Base-by-base conservation (phyloP, 2,329 filamentous ascomycete species). In the Clarireedia hainanense region DNA sequence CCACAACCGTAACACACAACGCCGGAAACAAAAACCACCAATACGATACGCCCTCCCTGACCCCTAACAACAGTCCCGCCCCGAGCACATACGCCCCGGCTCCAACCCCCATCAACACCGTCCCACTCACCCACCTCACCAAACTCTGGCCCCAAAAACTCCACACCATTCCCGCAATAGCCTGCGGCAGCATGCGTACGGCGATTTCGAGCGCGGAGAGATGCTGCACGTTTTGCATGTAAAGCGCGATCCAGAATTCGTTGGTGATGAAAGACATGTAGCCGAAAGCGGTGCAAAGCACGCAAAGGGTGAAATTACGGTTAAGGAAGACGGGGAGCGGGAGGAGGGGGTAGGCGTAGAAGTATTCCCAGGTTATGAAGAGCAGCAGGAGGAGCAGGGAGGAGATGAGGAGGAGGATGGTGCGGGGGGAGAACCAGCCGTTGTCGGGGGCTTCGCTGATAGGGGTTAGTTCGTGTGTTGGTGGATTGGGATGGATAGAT, bases 11-110 rank as follows among this genome's bases (percentile, higher is more conserved):
- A 26, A 88, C 68, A 15, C 83, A 69, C 40, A 86, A 69, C 0
- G 77, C 76, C 0, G 84, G 82, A 65, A 88, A 88, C 5, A 79
- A 75, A 58, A 85, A 81, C 0, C 77, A 77, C 84, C 84, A 88
- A 66, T 88, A 88, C 17, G 73, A 76, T 55, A 76, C 76, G 9
- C 78, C 73, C 1, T 75, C 66, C 40, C 73, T 70, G 63, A 85
- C 80, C 49, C 86, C 75, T 0, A 80, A 77, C 37, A 83, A 73
- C 5, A 88, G 72, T 0, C 82, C 68, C 60, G 69, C 70, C 15
- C 71, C 71, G 4, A 59, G 68, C 2, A 75, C 58, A 61, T 75
- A 77, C 30, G 70, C 67, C 10, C 70, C 54, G 4, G 71, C 68
- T 3, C 74, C 74, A 17, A 74, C 61, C 2, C 67, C 68, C 74